Base-by-base conservation (phyloP, 176 grass and related monocot genomes). In the Urochloa ruziziensis region DNA sequence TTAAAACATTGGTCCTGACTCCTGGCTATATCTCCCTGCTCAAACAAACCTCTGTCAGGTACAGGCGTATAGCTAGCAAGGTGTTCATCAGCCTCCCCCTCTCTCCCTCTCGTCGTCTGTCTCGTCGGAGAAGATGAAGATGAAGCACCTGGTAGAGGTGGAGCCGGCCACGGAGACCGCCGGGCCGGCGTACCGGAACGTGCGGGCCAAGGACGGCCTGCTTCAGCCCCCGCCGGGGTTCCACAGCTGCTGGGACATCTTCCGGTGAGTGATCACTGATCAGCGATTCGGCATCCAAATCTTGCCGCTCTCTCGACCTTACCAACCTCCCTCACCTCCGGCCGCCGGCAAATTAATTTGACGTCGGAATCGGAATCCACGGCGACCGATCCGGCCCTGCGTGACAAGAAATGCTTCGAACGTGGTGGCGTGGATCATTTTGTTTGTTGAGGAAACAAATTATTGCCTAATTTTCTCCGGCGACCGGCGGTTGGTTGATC, bases 221-320 rank as follows among this genome's bases (percentile, higher is more conserved):
- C 79, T 76, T 28, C 78, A 77, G 74, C 39, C 80, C 14, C 70
- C 82, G 47, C 66, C 85, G 6, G 89, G 82, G 32, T 3, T 93
- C 33, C 24, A 91, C 62, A 79, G 70, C 76, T 93, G 91, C 78
- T 98, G 96, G 96, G 96, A 98, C 42, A 47, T 98, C 64, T 98
- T 95, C 89, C 91, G 93, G 96, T 98, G 60, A 37, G 46, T 33
- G 2, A 19, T 16, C n/a, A n/a, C n/a, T 29, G 3, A 18, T 14
- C 62, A 24, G 10, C 16, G 40, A 49, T n/a, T 49, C 16, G 8
- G 6, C 47, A 51, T 6, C n/a, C n/a, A n/a, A 2, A 62, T 40
- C 42, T 3, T 14, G n/a, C 59, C 30, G 54, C 19, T 21, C 40
- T 67, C 12, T 28, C 54, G 0, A 27, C 39, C n/a, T 19, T 35